Base-by-base conservation (phyloP, 352 stramenopile genomes). In the Pythium guiyangense region DNA sequence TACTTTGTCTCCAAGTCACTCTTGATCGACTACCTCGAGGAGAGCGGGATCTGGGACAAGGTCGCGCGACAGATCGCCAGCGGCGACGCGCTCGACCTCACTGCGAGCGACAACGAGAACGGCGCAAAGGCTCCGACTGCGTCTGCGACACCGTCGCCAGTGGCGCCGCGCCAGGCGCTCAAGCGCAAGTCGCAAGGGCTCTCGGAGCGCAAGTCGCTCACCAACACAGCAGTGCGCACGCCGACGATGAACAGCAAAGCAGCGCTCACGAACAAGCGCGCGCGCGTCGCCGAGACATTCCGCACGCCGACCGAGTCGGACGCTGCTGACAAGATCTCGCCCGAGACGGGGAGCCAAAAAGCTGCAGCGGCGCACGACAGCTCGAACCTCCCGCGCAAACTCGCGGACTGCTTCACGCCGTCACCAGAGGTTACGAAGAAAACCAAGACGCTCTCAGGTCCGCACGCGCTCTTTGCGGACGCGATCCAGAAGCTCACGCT, bases 321-420 rank as follows among this genome's bases (percentile, higher is more conserved):
- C 46, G 54, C 22, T 31, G 59, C 34, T 14, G 64, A 51, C 6
- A 74, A 60, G 11, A 85, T 85, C 34, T 85, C 75, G 0, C 75
- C 75, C 0, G 73, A 81, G 29, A 56, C 66, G 27, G 56, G 45
- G 15, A 64, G 49, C 43, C 20, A 52, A n/a, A 80, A 80, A 53
- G 65, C 71, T 6, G 8, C 25, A 18, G 4, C 39, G 18, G 64
- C 57, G 12, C 54, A 67, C 22, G 62, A 63, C 50, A 71, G 17
- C 46, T 53, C 60, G 35, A 45, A 27, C 20, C 53, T 69, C 31
- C 56, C 75, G 34, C 71, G 75, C 22, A 86, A 76, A 22, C 61
- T 86, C n/a, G 67, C 64, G 0, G 74, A 84, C 49, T 72, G 65
- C 49, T 86, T 91, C 56, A 91, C 81, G n/a, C 81, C 81, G n/a